Percentiles rank a stretch among this genome's conserved stretches.
Evolutionary conservation across 1,284 basidiomycete genomes (phyloP).

Genomic region (Phaffia rhodozyma): DNA sequence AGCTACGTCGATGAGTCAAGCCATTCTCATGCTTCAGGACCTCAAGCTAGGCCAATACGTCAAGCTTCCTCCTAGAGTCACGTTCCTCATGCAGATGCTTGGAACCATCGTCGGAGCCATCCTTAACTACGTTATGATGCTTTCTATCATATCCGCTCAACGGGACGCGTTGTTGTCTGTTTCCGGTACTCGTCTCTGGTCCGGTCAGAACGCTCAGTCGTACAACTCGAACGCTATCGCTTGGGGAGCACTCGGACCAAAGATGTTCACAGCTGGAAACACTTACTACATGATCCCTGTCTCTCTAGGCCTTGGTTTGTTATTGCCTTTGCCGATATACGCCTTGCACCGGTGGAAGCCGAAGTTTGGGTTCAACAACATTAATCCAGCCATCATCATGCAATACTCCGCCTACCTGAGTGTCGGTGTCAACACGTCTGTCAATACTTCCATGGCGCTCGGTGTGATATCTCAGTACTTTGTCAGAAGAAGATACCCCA

Average conservation of each 20-base stretch:
- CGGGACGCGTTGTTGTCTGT: conserved; percentile 15
- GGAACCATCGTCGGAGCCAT: conserved; percentile 49
- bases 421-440: conserved; percentile 6
- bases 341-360: conserved; percentile 28
- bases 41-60: conserved; percentile 66
- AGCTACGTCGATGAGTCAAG: conserved; percentile 24
- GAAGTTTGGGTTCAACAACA: conserved; percentile 18
- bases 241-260: conserved; percentile 35
- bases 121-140: conserved; percentile 41
- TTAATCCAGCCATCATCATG: conserved; percentile 20
- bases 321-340: conserved; percentile 44
- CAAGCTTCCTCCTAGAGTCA: conserved; percentile 59
- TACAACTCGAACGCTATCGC: conserved; percentile 52
- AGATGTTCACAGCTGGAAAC: conserved; percentile 41
- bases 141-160: conserved; percentile 20
- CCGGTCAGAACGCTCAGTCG: conserved; percentile 45
- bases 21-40: conserved; percentile 43
- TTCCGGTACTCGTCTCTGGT: conserved; percentile 39
- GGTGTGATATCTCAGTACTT: conserved; percentile 21
- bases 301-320: conserved; percentile 21
- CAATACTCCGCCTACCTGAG: conserved; percentile 22
- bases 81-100: conserved; percentile 55
- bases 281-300: conserved; percentile 37
- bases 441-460: conserved; percentile 9
- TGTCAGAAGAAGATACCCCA: conserved; percentile 16